These are phyloP conservation scores for Gardenia jasminoides DNA, from an alignment of 257 asterid species.

Conservation along the genomic window DNA sequence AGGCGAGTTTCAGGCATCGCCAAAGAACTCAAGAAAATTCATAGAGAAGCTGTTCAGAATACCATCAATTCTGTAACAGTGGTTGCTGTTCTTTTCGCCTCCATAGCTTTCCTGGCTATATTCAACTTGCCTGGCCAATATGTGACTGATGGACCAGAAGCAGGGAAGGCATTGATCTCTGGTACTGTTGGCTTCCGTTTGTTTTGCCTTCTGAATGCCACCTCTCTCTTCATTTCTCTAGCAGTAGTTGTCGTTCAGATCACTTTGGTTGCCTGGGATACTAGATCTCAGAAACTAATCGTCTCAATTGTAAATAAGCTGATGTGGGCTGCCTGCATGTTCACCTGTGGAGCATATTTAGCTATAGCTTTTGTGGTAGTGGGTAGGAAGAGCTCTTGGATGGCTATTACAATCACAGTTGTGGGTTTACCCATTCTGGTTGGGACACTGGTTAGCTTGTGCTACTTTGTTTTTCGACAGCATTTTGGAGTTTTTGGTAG, in stretches of 20 bases:
- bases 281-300: conserved; percentile 74
- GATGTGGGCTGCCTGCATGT: conserved; percentile 96
- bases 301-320: conserved; percentile 89
- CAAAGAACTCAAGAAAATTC: conserved; percentile 91
- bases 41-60: conserved; percentile 88
- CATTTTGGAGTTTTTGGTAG: conserved; percentile 73
- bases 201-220: conserved; percentile 78
- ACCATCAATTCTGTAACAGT: conserved; percentile 89
- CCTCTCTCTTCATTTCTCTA: conserved; percentile 85
- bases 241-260: conserved; percentile 95
- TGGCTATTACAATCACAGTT: conserved; percentile 69
- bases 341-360: conserved; percentile 90
- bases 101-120: conserved; percentile 86
- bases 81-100: conserved; percentile 88
- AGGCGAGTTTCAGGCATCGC: conserved; percentile 93
- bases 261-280: conserved; percentile 91
- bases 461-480: conserved; percentile 87
- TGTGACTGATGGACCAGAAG: conserved; percentile 40
- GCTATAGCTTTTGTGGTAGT: conserved; percentile 84
- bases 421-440: conserved; percentile 81
- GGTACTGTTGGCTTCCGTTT: conserved; percentile 56
- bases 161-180: conserved; percentile 55
- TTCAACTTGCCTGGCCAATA: conserved; percentile 93
- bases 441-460: conserved; percentile 75
- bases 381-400: conserved; percentile 71